Conservation (phyloP, 225 moss, liverwort and hornwort genomes). For the Pseudoscleropodium purum region DNA sequence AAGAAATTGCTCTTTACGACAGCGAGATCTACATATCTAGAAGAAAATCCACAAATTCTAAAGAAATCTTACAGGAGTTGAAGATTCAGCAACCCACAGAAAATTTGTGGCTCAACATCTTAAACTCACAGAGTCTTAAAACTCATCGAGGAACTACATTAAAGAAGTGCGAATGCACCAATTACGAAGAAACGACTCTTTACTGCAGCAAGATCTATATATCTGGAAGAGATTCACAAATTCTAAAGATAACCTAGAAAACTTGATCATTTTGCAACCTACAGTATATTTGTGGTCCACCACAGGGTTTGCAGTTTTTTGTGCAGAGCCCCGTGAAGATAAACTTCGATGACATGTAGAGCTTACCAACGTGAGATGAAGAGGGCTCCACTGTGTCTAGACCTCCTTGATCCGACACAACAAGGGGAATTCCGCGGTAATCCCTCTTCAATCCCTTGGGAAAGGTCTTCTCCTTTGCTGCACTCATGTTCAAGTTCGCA, state of each 20-base stretch:
- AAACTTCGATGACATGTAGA: not conserved
- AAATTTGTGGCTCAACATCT: not conserved
- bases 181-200: not conserved
- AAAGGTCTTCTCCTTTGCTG: constrained; percentile 33
- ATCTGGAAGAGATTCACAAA: not conserved
- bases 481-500: constrained; percentile 28
- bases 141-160: not conserved
- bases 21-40: not conserved
- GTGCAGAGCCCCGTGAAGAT: not conserved
- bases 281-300: not conserved
- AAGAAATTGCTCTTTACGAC: not conserved
- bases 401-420: constrained; percentile 35
- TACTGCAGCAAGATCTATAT: not conserved
- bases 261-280: not conserved
- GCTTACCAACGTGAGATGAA: constrained; percentile 48
- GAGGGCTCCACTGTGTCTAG: constrained; percentile 42
- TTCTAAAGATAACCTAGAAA: not conserved
- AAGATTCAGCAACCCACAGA: not conserved
- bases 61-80: not conserved
- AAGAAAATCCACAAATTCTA: not conserved
- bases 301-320: not conserved
- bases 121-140: not conserved
- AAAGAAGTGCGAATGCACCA: not conserved
- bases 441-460: constrained; percentile 40
- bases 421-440: constrained; percentile 18